Base-by-base conservation (phyloP, 768 basidiomycete genomes). In the Imleria badia region DNA sequence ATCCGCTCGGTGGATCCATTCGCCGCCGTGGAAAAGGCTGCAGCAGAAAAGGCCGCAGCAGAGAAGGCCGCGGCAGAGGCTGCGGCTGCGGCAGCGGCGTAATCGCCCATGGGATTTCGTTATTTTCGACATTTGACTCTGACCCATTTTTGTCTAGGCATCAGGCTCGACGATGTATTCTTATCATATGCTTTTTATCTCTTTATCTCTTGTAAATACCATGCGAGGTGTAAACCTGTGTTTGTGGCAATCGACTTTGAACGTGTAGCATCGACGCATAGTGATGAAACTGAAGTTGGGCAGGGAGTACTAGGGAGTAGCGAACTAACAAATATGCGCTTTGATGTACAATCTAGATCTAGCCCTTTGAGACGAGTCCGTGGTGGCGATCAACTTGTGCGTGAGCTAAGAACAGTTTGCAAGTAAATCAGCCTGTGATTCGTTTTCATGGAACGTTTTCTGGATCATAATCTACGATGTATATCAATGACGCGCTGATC, bases 1-100 rank as follows among this genome's bases (percentile, higher is more conserved):
- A 29, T 58, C 26, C 13, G 2, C 6, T 7, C 22, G 1, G 13
- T 55, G 19, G 63, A 63, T 31, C 62, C 63, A 9, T 63, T 63
- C 19, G 53, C 53, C n/a, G 47, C 46, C 12, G 53, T 54, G 34
- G 33, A 54, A 6, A 53, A 29, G 33, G 52, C 45, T 1, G 52
- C 52, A 1, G 52, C 38, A 11, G 45, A 46, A 20, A 40, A 15
- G 31, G 52, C 52, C 8, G 45, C 39, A 1, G 39, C 38, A 29
- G 53, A 54, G 20, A 48, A 33, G 12, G 47, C 47, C 13, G 47
- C 36, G 1, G 47, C 36, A 13, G 47, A 35, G 34, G 35, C 35
- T 3, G 46, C 46, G 3, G 34, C 45, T 3, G 20, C 31, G 9
- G 20, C 14, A 2, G 43, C 29, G 7, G 17, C 9, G n/a, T n/a